These are phyloP conservation scores for Blastomyces gilchristii DNA, from an alignment of 2,329 filamentous ascomycete species.

Conservation along the genomic window DNA sequence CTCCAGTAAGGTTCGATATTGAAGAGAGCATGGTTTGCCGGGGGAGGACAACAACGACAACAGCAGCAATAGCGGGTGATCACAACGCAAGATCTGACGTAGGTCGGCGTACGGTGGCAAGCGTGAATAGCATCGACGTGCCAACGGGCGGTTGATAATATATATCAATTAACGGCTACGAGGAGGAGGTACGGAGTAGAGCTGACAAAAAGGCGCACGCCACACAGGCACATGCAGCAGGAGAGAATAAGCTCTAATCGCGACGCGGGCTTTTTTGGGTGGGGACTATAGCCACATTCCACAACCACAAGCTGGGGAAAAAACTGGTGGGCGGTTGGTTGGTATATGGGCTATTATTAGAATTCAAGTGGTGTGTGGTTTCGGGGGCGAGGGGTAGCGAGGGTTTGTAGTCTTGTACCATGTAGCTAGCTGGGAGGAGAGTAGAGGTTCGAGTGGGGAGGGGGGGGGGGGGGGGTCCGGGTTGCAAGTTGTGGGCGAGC, in stretches of 20 bases:
- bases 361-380: background rate
- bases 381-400: background rate
- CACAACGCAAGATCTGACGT: background rate
- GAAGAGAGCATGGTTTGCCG: constrained; percentile 2
- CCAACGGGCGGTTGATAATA: background rate
- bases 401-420: background rate
- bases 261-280: background rate
- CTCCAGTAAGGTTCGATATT: background rate
- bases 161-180: background rate
- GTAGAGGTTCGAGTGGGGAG: too few species aligned
- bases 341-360: background rate
- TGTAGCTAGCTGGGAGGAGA: too few species aligned
- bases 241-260: background rate
- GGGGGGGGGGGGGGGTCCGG: too few species aligned
- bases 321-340: background rate
- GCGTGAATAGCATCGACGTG: background rate
- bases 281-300: background rate
- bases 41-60: background rate
- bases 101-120: background rate
- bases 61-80: background rate
- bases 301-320: background rate
- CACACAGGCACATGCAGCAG: background rate
- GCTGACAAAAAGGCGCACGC: background rate
- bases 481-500: background rate
- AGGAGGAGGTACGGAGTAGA: background rate